phyloP scores from a whole-genome alignment of 305 asterid species.

The Fraxinus latifolia region DNA sequence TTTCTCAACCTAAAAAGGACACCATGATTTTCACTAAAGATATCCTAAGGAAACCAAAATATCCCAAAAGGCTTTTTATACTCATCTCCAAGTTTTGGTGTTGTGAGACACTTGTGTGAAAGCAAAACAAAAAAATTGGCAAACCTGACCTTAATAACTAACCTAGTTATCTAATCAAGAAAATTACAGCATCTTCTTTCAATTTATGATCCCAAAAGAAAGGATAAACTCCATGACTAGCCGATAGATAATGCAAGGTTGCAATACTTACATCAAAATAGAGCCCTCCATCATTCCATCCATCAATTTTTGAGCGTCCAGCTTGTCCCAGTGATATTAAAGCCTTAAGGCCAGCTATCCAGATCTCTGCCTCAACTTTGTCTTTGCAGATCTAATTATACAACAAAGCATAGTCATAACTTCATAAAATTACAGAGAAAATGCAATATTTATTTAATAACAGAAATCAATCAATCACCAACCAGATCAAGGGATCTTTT shows the following conservation, averaged over 20 bases:
- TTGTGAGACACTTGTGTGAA: not conserved
- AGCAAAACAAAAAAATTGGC: not conserved
- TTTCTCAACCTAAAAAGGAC: not conserved
- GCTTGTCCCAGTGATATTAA: constrained; percentile 79
- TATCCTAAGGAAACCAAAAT: not conserved
- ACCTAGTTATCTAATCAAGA: not conserved
- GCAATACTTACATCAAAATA: constrained; percentile 63
- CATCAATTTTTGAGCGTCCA: constrained; percentile 96
- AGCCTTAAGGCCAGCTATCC: constrained; percentile 87
- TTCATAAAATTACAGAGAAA: constrained; percentile 19
- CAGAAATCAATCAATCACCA: constrained; percentile 32
- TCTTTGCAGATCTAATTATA: constrained; percentile 80
- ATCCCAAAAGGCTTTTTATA: not conserved
- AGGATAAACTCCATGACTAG: not conserved
- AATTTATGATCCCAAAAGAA: not conserved
- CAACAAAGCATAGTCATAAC: constrained; percentile 11
- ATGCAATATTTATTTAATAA: not conserved
- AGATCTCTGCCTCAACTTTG: constrained; percentile 90
- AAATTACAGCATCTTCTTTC: not conserved
- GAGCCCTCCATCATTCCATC: constrained; percentile 89
- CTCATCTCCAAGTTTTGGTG: not conserved
- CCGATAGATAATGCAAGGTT: constrained; percentile 13
- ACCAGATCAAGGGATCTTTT: constrained; percentile 98
- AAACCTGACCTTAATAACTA: not conserved
- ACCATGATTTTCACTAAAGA: not conserved